Base-by-base conservation (phyloP, 225 moss, liverwort and hornwort genomes). In the Pseudoscleropodium purum region DNA sequence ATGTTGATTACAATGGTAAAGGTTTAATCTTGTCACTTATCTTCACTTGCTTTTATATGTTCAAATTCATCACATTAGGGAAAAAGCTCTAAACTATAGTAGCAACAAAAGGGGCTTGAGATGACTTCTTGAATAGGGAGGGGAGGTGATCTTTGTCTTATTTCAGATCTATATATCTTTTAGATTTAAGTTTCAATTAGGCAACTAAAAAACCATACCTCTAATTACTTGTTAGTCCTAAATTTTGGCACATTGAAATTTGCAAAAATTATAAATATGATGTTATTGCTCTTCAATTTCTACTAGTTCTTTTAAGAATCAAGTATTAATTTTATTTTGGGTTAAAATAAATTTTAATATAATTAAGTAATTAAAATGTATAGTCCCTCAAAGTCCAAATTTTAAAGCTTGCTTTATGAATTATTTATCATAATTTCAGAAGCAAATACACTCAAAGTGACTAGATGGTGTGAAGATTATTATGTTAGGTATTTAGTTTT, bases 81-180 rank as follows among this genome's bases (percentile, higher is more conserved):
- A 13, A 23, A 13, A 37, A 37, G 2, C 37, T 68, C 6, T 21
- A 68, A 37, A 29, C 5, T 16, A n/a, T n/a, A n/a, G n/a, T n/a
- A 45, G 30, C 3, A 30, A 16, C 3, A 5, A 0, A 29, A 74
- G 30, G 0, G 4, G 2, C 6, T 74, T 45, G 10, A 47, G 30
- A 74, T 45, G 47, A 47, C 3, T 41, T 41, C 0, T 25, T 41
- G 41, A 25, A 14, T 2, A 18, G 15, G 6, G 16, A n/a, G 21
- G 51, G 20, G 11, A 8, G 7, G 9, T 51, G 14, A 39, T 80
- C 80, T n/a, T 37, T 80, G 37, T 57, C 10, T 39, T 18, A 39
- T 59, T 5, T 3, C 0, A 19, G 1, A 29, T 34, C 30, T 30
- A n/a, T 24, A 29, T 34, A 2, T 13, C 26, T 82, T 5, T 5